phyloP scores from a whole-genome alignment of 805 yeast genomes.

The Candida stauntonica region DNA sequence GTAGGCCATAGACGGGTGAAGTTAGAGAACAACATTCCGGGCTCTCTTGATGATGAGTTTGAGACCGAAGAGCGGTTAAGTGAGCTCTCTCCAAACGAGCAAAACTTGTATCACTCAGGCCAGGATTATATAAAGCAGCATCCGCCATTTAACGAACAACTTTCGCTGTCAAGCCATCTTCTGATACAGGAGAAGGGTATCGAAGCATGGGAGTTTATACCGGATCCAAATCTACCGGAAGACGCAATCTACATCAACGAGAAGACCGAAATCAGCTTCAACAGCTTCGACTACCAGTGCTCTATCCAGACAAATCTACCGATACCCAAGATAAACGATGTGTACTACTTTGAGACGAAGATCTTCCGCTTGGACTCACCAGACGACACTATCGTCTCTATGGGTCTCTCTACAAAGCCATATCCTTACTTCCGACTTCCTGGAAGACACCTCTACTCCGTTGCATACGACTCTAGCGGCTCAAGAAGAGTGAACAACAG shows the following conservation, averaged over 20 bases:
- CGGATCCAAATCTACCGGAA: conserved; percentile 40
- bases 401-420: conserved; percentile 69
- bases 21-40: conserved; percentile 39
- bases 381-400: conserved; percentile 46
- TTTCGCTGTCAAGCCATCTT: conserved; percentile 28
- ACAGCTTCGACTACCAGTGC: conserved; percentile 34
- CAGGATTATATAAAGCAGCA: conserved; percentile 30
- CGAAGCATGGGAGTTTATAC: conserved; percentile 72
- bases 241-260: conserved; percentile 53
- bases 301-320: conserved; percentile 46
- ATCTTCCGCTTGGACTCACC: conserved; percentile 37
- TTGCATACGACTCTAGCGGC: conserved; percentile 73
- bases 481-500: conserved; percentile 62
- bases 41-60: conserved; percentile 48
- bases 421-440: conserved; percentile 75
- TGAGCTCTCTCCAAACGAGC: conserved; percentile 49
- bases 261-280: conserved; percentile 24
- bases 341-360: conserved; percentile 65
- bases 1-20: conserved; percentile 10
- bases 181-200: conserved; percentile 78
- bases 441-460: conserved; percentile 64
- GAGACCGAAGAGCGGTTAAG: conserved; percentile 51
- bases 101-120: conserved; percentile 40
- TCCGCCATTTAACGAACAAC: conserved; percentile 21
- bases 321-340: conserved; percentile 43